A percentile compares a stretch with the other conserved stretches of the same genome.
Conservation (phyloP, 305 asterid species). For the Andrographis paniculata region DNA sequence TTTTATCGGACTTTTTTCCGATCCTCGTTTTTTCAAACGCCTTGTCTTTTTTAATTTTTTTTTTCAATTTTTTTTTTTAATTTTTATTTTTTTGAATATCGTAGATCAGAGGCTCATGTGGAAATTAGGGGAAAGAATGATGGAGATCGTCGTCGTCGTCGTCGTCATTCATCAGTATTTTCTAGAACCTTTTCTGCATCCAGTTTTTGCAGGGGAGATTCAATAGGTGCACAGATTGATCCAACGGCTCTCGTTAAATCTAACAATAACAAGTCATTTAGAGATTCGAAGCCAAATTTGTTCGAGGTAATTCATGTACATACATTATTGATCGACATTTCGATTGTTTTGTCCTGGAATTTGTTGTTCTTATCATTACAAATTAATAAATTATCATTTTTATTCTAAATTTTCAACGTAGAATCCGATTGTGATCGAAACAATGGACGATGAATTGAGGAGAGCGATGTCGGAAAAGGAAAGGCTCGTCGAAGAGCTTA, state of each 20-base stretch:
- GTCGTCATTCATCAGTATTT: constrained; percentile 32
- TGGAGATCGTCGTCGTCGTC: constrained; percentile 9
- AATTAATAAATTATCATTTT: no score
- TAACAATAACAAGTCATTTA: constrained; percentile 29
- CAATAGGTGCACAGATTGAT: constrained; percentile 48
- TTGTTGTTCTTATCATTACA: constrained; percentile 2
- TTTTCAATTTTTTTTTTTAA: not conserved
- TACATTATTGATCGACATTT: not conserved
- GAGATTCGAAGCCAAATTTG: constrained; percentile 22
- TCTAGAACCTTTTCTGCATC: constrained; percentile 56
- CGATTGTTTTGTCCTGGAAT: not conserved
- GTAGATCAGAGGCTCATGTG: constrained; percentile 58
- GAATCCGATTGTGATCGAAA: constrained; percentile 22
- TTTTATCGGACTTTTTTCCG: constrained; percentile 31
- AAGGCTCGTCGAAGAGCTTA: constrained; percentile 23
- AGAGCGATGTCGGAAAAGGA: constrained; percentile 10
- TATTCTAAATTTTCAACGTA: no score
- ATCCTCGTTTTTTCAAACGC: not conserved
- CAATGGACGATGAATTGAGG: constrained; percentile 46
- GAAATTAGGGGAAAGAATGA: constrained; percentile 41
- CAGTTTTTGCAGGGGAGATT: constrained; percentile 76
- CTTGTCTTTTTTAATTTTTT: not conserved
- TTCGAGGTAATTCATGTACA: constrained; percentile 25
- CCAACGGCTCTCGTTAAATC: constrained; percentile 47
- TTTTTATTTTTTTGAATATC: constrained; percentile 1